Base-by-base conservation (phyloP, 2,329 filamentous ascomycete genomes). In the Lachnellula occidentalis region DNA sequence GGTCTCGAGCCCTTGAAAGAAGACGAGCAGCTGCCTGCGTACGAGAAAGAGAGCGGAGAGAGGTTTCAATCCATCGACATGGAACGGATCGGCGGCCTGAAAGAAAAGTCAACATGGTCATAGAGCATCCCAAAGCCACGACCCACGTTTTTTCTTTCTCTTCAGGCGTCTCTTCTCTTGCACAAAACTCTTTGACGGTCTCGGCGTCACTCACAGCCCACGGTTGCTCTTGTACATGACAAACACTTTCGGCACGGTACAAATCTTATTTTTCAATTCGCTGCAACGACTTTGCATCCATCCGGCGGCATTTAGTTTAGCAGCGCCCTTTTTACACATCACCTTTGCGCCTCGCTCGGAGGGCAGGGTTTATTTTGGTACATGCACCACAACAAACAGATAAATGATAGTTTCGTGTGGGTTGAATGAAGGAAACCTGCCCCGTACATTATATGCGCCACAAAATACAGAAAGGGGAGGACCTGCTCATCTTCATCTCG, bases 21-120 rank as follows among this genome's bases (percentile, higher is more conserved):
- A 56, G 86, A 92, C 45, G 82, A 86, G 71, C 79, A 84, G 71
- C 81, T 96, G 45, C 92, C 94, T 8, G 89, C 92, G 15, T 97
- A 97, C 70, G 86, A 95, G 74, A 87, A 90, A 73, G 86, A 88
- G 67, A 83, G 84, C 70, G 83, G 82, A 56, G 81, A 83, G 57
- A 83, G 90, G 62, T 97, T 96, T 75, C 89, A 96, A 71, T 94
- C 91, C 3, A 84, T 99, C 65, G 92, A 99, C 70, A 88, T 99
- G 71, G 89, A 97, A 65, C 84, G 90, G 61, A 95, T 97, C 69
- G 94, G 94, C 50, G 94, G 94, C 14, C 76, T 97, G 64, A 95
- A 92, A 74, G 94, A 97, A 78, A 96, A 95, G 78, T 54, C 58
- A 47, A 45, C 53, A n/a, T 65, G 61, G 58, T 64, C 60, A 55